These are phyloP conservation scores for Thelonectria rubi DNA, from an alignment of 2,329 filamentous ascomycete genomes.

Conservation along the genomic window DNA sequence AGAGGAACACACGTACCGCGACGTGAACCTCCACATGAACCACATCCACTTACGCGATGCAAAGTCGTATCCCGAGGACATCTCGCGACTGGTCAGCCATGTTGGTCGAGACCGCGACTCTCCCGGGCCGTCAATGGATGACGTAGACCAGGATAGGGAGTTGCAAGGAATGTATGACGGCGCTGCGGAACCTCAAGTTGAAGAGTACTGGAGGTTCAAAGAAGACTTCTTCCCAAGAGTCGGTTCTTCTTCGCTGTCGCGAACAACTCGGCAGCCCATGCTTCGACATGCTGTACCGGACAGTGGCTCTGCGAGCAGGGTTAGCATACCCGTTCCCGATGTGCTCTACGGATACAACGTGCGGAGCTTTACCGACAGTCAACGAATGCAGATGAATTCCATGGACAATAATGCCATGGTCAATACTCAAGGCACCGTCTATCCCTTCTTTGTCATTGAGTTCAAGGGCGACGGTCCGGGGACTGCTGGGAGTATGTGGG, in stretches of 20 bases:
- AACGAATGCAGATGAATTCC: constrained; percentile 8
- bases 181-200: constrained; percentile 4
- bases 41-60: constrained; percentile 2
- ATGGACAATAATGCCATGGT: constrained; percentile 4
- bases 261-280: constrained; percentile 1
- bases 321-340: constrained; percentile 25
- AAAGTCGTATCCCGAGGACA: constrained; percentile 1
- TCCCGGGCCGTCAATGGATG: neutral
- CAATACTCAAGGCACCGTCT: constrained; percentile 1
- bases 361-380: neutral
- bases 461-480: constrained; percentile 37
- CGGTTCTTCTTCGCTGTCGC: no score
- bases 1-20: neutral
- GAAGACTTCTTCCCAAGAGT: neutral
- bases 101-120: constrained; percentile 8
- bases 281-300: constrained; percentile 10
- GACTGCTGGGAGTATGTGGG: constrained; percentile 42
- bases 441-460: constrained; percentile 31
- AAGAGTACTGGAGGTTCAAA: neutral
- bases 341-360: constrained; percentile 25
- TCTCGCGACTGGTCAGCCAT: neutral
- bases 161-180: neutral
- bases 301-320: constrained; percentile 3
- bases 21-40: neutral
- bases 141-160: constrained; percentile 6